Evolutionary conservation across 1,284 basidiomycete species (phyloP).

Genomic region (Sanguinoderma infundibulare): DNA sequence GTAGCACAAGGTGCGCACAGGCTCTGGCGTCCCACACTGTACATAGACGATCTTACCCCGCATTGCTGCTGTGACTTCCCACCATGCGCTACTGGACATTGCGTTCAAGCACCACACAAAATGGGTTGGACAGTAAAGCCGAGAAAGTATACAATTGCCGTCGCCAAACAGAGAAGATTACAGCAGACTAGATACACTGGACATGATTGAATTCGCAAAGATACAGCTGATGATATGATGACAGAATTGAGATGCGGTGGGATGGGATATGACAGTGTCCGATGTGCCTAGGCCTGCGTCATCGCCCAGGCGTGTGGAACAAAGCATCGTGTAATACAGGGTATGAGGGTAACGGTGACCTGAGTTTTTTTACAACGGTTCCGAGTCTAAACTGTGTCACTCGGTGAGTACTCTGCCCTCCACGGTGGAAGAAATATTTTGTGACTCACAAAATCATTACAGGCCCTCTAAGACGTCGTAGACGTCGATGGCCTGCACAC

Average conservation of each 20-base stretch:
- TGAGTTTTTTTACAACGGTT: background rate
- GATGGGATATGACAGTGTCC: slow-evolving; percentile 1
- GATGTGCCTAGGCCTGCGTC: background rate
- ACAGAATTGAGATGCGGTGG: background rate
- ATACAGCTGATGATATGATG: slow-evolving; percentile 8
- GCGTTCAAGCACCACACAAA: background rate
- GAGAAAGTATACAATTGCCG: background rate
- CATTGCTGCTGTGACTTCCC: background rate
- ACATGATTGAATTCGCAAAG: background rate
- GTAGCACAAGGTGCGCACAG: slow-evolving; percentile 7
- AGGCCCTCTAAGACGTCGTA: slow-evolving; percentile 1
- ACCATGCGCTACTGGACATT: background rate
- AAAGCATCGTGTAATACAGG: background rate
- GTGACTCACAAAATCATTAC: slow-evolving; percentile 5
- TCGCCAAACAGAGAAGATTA: background rate
- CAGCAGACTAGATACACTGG: background rate
- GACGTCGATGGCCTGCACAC: background rate
- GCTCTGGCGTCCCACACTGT: background rate
- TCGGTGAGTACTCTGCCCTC: background rate
- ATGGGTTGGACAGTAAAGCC: background rate
- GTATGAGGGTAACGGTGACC: background rate
- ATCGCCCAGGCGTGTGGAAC: slow-evolving; percentile 1
- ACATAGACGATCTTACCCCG: background rate
- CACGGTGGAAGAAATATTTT: background rate
- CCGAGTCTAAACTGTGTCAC: background rate